Evolutionary conservation across 108 stramenopile species (phyloP), one percentile per base, ranked within the genome.

Genomic region (Conticribra weissflogii): DNA sequence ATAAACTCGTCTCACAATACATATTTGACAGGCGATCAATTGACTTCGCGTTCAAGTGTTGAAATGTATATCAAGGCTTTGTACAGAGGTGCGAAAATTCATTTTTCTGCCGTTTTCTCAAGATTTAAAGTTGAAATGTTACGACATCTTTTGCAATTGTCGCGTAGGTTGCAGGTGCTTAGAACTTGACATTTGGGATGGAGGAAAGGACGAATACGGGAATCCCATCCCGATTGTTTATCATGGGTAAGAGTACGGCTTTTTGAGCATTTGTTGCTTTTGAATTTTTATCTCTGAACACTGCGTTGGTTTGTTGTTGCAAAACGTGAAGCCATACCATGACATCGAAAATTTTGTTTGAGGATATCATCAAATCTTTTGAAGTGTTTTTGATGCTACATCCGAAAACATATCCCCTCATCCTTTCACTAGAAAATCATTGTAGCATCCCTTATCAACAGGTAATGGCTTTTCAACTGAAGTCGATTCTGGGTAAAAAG

Each of bases 141-240:
- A n/a, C n/a, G n/a, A n/a, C n/a, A n/a, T n/a, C n/a, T n/a, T n/a
- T n/a, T n/a, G n/a, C n/a, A n/a, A n/a, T n/a, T n/a, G n/a, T n/a
- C n/a, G n/a, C n/a, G n/a, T n/a, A 66, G 68, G 76, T 21, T 97
- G 96, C 75, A 89, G 96, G 58, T 97, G 97, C 69, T 74, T 99
- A 17, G 98, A 99, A 68, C 70, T 99, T 47, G 98, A 99, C 81
- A 94, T 95, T 72, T 99, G 96, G 96, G 97, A 98, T 79, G 98
- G 97, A 19, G 57, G 75, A 24, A 70, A 64, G 55, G 78, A 66
- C 3, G 72, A 71, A 19, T 59, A 69, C 54, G 68, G 68, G 16
- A 77, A 50, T 59, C 76, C 68, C 16, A 65, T 86, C 29, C 96
- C 97, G 2, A 71, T 98, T 17, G 90, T 99, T 21, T 97, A 83